phyloP scores from a whole-genome alignment of 73 alveolate species.

The Halteria grandinella region DNA sequence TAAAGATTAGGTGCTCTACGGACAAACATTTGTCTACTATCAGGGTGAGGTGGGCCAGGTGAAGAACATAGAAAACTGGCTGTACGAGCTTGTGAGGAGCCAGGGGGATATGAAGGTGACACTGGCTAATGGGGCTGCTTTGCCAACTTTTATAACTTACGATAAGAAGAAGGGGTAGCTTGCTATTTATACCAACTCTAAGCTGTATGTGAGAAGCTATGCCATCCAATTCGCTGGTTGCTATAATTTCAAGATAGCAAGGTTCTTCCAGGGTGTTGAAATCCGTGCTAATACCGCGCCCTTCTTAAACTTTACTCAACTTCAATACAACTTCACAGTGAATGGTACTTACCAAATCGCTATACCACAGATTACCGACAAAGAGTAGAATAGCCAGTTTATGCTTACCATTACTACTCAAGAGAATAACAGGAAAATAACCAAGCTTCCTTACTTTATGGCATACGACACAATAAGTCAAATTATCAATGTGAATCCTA shows the following conservation, averaged over 20 bases:
- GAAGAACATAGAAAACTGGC: too few relatives aligned
- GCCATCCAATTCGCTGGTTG: conserved; percentile 31
- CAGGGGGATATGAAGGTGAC: not conserved
- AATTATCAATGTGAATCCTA: conserved; percentile 26
- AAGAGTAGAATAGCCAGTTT: conserved; percentile 4
- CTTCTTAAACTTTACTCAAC: not conserved
- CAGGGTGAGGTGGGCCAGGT: too few relatives aligned
- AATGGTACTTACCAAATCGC: conserved; percentile 21
- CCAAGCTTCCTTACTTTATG: conserved; percentile 19
- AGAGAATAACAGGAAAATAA: too few relatives aligned
- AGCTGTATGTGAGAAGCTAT: not conserved
- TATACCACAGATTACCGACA: conserved; percentile 18
- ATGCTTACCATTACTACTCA: not conserved
- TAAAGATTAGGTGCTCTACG: too few relatives aligned
- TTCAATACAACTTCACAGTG: not conserved
- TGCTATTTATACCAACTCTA: not conserved
- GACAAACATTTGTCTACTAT: too few relatives aligned
- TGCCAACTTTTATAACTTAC: conserved; percentile 1
- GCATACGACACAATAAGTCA: conserved; percentile 9
- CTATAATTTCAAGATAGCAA: not conserved
- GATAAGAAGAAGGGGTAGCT: not conserved
- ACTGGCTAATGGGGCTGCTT: not conserved
- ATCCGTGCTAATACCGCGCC: conserved; percentile 20
- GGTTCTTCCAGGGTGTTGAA: conserved; percentile 5
- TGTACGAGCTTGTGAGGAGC: too few relatives aligned